Percentiles rank a stretch among this genome's conserved stretches.
Evolutionary conservation across 2,329 filamentous ascomycete genomes (phyloP).

Genomic region (Chaetomium sp.): DNA sequence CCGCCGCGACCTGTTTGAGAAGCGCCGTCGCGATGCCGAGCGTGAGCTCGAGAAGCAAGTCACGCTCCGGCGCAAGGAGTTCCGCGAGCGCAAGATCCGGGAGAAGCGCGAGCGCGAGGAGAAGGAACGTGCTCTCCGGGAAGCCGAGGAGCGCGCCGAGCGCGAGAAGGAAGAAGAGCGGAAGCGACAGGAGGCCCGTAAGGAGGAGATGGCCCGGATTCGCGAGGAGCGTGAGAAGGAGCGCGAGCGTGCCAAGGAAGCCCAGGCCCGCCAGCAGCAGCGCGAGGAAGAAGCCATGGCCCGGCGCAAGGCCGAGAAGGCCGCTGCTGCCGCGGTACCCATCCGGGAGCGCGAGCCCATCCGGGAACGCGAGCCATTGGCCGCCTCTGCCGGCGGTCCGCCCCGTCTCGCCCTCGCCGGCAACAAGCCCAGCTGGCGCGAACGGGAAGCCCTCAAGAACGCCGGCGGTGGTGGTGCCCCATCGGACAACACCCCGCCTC

Average conservation of each 20-base stretch:
- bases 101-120: constrained; percentile 84
- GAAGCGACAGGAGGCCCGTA: constrained; percentile 71
- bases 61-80: constrained; percentile 77
- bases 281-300: constrained; percentile 85
- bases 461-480: constrained; percentile 29
- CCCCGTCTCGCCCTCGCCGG: constrained; percentile 57
- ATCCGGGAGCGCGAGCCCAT: constrained; percentile 35
- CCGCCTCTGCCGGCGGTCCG: constrained; percentile 36
- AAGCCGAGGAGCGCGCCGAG: constrained; percentile 77
- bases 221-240: constrained; percentile 61
- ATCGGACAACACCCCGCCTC: constrained; percentile 24
- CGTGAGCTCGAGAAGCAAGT: constrained; percentile 91
- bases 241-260: constrained; percentile 61
- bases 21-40: constrained; percentile 83
- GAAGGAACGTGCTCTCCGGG: constrained; percentile 66
- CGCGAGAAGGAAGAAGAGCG: constrained; percentile 83
- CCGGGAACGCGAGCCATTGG: constrained; percentile 28
- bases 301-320: constrained; percentile 60
- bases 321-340: constrained; percentile 22
- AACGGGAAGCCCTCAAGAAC: constrained; percentile 55
- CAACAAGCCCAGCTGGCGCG: constrained; percentile 64
- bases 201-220: constrained; percentile 59
- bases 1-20: constrained; percentile 92
- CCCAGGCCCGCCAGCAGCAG: constrained; percentile 64
- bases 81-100: constrained; percentile 71